Conservation (phyloP, 2,329 filamentous ascomycete species). For the Pezicula radicicola region DNA sequence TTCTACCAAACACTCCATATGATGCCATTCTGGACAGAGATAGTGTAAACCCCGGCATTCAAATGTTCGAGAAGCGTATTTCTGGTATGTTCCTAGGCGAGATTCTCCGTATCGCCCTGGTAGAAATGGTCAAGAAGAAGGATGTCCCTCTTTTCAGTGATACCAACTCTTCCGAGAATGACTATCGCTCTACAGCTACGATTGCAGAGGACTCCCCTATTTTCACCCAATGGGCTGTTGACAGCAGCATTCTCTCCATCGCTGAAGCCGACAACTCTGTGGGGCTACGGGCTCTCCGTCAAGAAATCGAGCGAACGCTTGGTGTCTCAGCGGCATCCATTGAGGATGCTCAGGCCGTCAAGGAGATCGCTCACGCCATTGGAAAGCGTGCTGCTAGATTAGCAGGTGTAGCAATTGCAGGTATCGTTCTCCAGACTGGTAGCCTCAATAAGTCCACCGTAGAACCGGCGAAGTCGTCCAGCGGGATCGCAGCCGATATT, state of each 20-base stretch:
- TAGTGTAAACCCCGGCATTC: conserved; percentile 87
- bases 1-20: conserved; percentile 82
- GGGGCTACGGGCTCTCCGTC: conserved; percentile 69
- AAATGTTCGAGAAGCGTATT: conserved; percentile 99
- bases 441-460: conserved; percentile 46
- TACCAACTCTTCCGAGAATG: conserved; percentile 69
- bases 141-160: conserved; percentile 72
- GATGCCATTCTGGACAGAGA: conserved; percentile 75
- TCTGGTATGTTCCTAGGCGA: conserved; percentile 98
- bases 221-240: conserved; percentile 81
- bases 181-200: conserved; percentile 65
- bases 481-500: conserved; percentile 22
- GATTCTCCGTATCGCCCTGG: conserved; percentile 75
- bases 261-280: conserved; percentile 77
- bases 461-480: conserved; percentile 16
- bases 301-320: conserved; percentile 74
- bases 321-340: conserved; percentile 72
- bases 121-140: conserved; percentile 69
- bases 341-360: conserved; percentile 87
- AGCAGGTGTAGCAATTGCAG: conserved; percentile 82
- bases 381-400: conserved; percentile 86
- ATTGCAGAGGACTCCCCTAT: conserved; percentile 65
- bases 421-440: conserved; percentile 77
- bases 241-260: conserved; percentile 85
- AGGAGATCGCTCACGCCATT: conserved; percentile 77